Conservation (phyloP, 768 basidiomycete species). For the Artomyces pyxidatus region DNA sequence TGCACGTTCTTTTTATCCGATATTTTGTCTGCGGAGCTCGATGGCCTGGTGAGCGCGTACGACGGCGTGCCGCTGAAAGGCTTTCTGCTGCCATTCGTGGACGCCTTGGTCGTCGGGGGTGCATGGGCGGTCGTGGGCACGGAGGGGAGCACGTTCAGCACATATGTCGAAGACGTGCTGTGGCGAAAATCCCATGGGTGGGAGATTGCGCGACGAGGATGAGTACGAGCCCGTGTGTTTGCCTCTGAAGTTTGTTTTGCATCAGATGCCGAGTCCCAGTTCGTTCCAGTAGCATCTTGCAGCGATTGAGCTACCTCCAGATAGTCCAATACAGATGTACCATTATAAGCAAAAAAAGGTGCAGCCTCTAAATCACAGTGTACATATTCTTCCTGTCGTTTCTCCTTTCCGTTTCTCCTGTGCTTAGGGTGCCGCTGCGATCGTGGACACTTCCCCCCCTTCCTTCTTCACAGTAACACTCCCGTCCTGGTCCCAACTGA, state of each 20-base stretch:
- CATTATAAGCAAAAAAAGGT: too few relatives aligned
- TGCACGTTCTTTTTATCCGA: slow-evolving; percentile 53
- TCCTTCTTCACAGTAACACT: slow-evolving; percentile 53
- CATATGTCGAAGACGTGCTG: slow-evolving; percentile 58
- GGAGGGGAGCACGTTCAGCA: slow-evolving; percentile 67
- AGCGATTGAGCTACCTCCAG: too few relatives aligned
- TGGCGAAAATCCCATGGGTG: slow-evolving; percentile 52
- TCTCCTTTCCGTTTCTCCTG: too few relatives aligned
- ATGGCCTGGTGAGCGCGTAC: slow-evolving; percentile 27
- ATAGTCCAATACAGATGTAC: too few relatives aligned
- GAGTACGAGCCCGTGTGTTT: too few relatives aligned
- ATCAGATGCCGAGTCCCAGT: too few relatives aligned
- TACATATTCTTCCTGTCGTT: too few relatives aligned
- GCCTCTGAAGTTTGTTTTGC: too few relatives aligned
- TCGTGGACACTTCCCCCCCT: too few relatives aligned
- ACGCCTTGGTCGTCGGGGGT: slow-evolving; percentile 59
- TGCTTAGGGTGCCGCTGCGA: too few relatives aligned
- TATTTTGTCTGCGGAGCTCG: slow-evolving; percentile 25
- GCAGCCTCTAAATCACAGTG: too few relatives aligned
- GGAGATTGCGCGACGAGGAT: slow-evolving; percentile 42
- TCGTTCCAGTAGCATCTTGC: too few relatives aligned
- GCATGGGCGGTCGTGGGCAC: slow-evolving; percentile 59
- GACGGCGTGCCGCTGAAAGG: slow-evolving; percentile 40
- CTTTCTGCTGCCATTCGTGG: slow-evolving; percentile 56
- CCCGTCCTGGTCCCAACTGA: slow-evolving; percentile 43